Evolutionary conservation across 2,329 filamentous ascomycete genomes (phyloP).

Genomic region (Curvularia sp.): DNA sequence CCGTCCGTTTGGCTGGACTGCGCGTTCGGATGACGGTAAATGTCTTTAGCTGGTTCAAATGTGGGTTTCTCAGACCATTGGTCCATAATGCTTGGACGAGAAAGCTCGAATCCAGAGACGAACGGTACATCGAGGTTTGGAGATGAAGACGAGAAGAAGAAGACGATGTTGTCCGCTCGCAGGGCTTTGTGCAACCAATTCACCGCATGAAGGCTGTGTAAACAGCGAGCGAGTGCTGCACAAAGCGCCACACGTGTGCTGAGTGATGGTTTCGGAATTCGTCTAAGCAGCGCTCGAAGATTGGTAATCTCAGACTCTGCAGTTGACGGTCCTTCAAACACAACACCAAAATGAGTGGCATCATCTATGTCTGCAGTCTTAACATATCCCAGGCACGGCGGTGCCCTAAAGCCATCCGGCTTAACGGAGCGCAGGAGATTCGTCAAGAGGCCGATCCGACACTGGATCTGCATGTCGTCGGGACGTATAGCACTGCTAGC

Average conservation of each 20-base stretch:
- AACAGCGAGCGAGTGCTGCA: not conserved
- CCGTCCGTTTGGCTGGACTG: constrained; percentile 47
- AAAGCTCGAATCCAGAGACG: constrained; percentile 64
- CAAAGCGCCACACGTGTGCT: not conserved
- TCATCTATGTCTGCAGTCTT: not conserved
- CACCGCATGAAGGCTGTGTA: constrained; percentile 58
- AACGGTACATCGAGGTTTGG: constrained; percentile 55
- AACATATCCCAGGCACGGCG: not conserved
- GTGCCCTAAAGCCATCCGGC: not conserved
- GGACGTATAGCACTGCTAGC: not conserved
- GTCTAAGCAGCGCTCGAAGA: not conserved
- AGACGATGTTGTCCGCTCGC: constrained; percentile 62
- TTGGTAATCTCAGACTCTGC: not conserved
- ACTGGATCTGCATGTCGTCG: not conserved
- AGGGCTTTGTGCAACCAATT: constrained; percentile 68
- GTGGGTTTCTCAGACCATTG: constrained; percentile 61
- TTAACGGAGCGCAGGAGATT: not conserved
- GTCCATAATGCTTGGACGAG: constrained; percentile 59
- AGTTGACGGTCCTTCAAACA: not conserved
- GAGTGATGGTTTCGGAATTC: not conserved
- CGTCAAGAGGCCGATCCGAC: not conserved
- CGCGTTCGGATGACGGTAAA: constrained; percentile 60
- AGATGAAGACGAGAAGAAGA: constrained; percentile 51
- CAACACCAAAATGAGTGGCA: not conserved
- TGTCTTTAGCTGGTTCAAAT: constrained; percentile 56